Evolutionary conservation across 2,329 filamentous ascomycete species (phyloP).

Genomic region (Cryoendolithus antarcticus): DNA sequence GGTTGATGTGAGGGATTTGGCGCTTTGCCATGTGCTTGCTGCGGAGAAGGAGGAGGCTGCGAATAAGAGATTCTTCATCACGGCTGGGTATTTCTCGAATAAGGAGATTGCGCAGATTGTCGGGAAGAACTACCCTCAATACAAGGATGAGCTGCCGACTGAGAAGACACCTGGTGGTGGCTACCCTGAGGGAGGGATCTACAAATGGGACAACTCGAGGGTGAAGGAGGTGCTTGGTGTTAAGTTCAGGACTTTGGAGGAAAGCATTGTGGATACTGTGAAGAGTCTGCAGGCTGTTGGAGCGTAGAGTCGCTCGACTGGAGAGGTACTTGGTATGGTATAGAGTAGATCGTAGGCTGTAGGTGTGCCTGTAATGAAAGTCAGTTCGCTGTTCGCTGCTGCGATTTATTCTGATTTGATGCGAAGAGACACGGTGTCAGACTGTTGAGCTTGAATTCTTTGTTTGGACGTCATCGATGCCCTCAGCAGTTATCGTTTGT

Average conservation of each 20-base stretch:
- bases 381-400: background rate
- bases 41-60: slow-evolving; percentile 43
- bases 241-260: slow-evolving; percentile 45
- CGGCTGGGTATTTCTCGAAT: slow-evolving; percentile 49
- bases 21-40: slow-evolving; percentile 50
- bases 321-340: background rate
- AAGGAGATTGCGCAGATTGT: slow-evolving; percentile 46
- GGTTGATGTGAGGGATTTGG: slow-evolving; percentile 44
- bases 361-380: background rate
- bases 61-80: slow-evolving; percentile 52
- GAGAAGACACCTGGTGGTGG: slow-evolving; percentile 29
- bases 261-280: slow-evolving; percentile 50
- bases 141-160: slow-evolving; percentile 37
- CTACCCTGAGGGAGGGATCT: slow-evolving; percentile 38
- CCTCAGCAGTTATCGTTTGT: slow-evolving; percentile 30
- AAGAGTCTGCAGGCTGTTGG: slow-evolving; percentile 48
- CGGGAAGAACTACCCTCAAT: slow-evolving; percentile 42
- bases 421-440: slow-evolving; percentile 25
- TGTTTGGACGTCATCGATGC: slow-evolving; percentile 24
- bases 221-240: slow-evolving; percentile 46
- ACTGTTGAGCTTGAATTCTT: slow-evolving; percentile 43
- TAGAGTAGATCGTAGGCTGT: too few species aligned
- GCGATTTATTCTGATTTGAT: background rate
- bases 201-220: slow-evolving; percentile 43
- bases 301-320: slow-evolving; percentile 19